A percentile compares a stretch with the other conserved stretches of the same genome.
Conservation (phyloP, 2,329 filamentous ascomycete species). For the Daldinia eschscholtzii region DNA sequence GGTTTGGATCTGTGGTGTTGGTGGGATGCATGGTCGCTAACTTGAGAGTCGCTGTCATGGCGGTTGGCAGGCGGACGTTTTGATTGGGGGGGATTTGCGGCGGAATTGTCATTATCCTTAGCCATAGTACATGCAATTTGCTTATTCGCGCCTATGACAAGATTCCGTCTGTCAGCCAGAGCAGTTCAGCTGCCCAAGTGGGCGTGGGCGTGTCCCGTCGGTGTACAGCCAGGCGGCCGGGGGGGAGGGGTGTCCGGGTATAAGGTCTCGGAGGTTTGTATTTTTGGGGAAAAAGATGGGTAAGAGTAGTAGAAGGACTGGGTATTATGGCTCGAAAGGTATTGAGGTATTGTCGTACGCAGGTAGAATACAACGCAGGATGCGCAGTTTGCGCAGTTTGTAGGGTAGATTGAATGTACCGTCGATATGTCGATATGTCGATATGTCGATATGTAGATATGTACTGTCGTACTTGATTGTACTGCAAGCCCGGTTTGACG, state of each 20-base stretch:
- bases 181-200: constrained; percentile 39
- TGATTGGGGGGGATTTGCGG: constrained; percentile 65
- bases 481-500: constrained; percentile 17
- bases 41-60: constrained; percentile 55
- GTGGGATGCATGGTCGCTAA: constrained; percentile 51
- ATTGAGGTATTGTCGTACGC: constrained; percentile 40
- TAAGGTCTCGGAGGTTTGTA: constrained; percentile 36
- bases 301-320: constrained; percentile 18
- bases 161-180: constrained; percentile 38
- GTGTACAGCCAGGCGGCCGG: constrained; percentile 34
- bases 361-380: constrained; percentile 28
- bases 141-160: constrained; percentile 40
- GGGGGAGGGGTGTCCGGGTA: constrained; percentile 40
- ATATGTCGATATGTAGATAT: constrained; percentile 1
- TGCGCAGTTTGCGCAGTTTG: not conserved
- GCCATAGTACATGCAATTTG: constrained; percentile 51
- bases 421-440: not conserved
- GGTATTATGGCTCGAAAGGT: constrained; percentile 33
- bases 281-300: constrained; percentile 31
- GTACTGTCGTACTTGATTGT: constrained; percentile 18
- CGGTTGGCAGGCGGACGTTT: constrained; percentile 60
- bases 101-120: constrained; percentile 62
- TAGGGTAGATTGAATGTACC: not conserved
- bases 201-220: constrained; percentile 29
- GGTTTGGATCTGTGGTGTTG: constrained; percentile 53